These are phyloP conservation scores for Aspergillus bertholletiae DNA, from an alignment of 495 filamentous ascomycete genomes.

Conservation along the genomic window DNA sequence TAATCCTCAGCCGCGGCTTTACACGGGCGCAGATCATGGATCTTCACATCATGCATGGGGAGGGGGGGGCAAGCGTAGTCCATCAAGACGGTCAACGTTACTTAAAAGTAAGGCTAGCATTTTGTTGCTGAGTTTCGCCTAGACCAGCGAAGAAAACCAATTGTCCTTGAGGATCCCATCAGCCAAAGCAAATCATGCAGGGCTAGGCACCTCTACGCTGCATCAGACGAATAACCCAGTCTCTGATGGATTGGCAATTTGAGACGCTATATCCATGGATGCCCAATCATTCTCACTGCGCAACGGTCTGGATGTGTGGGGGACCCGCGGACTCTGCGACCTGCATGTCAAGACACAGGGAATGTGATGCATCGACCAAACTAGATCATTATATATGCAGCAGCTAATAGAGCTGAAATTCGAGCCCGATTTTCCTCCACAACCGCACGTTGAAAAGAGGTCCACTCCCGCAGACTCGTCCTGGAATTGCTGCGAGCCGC, in stretches of 20 bases:
- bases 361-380: conserved; percentile 31
- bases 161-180: conserved; percentile 14
- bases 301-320: conserved; percentile 12
- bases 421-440: conserved; percentile 14
- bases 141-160: conserved; percentile 7
- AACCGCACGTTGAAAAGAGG: conserved; percentile 23
- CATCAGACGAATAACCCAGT: conserved; percentile 15
- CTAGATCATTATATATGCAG: conserved; percentile 17
- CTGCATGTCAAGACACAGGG: conserved; percentile 23
- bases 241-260: conserved; percentile 6
- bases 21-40: conserved; percentile 9
- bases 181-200: conserved; percentile 13
- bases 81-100: conserved; percentile 14
- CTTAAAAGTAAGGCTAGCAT: conserved; percentile 26
- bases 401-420: conserved; percentile 13
- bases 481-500: background rate
- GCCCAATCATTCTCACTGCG: conserved; percentile 9
- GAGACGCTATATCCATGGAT: conserved; percentile 1
- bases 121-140: conserved; percentile 10
- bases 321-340: conserved; percentile 17
- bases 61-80: conserved; percentile 22
- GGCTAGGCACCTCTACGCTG: conserved; percentile 6
- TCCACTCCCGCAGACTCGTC: conserved; percentile 12
- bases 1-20: conserved; percentile 20
- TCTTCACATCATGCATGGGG: conserved; percentile 17